A percentile compares a stretch with the other conserved stretches of the same genome.
Conservation (phyloP, 1,139 yeast species). For the Yamadazyma oceani region DNA sequence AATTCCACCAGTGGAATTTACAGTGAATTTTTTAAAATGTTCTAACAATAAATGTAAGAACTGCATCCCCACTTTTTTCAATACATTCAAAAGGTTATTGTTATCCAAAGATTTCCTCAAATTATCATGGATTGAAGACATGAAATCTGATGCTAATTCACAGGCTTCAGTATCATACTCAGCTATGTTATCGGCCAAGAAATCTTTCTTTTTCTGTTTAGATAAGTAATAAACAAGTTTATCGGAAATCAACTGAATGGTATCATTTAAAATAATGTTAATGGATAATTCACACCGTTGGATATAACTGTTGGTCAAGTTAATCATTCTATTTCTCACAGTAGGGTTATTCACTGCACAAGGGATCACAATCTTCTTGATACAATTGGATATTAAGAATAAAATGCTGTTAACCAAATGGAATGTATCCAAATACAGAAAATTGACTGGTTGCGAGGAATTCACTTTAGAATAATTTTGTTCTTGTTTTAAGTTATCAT, state of each 20-base stretch:
- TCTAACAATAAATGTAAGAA: conserved; percentile 61
- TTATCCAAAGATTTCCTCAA: conserved; percentile 43
- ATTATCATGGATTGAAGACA: conserved; percentile 43
- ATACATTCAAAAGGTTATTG: conserved; percentile 52
- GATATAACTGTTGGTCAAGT: conserved; percentile 65
- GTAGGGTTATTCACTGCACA: conserved; percentile 63
- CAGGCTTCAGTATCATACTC: conserved; percentile 70
- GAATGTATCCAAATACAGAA: conserved; percentile 52
- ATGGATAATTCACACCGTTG: conserved; percentile 67
- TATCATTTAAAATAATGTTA: conserved; percentile 62
- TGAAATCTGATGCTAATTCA: conserved; percentile 56
- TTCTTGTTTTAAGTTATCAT: conserved; percentile 39
- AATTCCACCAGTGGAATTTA: conserved; percentile 81
- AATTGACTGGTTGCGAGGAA: conserved; percentile 29
- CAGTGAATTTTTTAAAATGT: conserved; percentile 75
- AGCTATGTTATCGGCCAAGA: conserved; percentile 42
- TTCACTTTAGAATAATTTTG: conserved; percentile 22
- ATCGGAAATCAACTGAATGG: conserved; percentile 50
- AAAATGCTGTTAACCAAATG: conserved; percentile 63
- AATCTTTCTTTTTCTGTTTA: conserved; percentile 37
- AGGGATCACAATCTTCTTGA: conserved; percentile 71
- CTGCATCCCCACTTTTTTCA: conserved; percentile 60
- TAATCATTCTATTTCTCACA: conserved; percentile 62
- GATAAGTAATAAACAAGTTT: conserved; percentile 51
- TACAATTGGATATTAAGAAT: conserved; percentile 66